These are phyloP conservation scores for Paramecium sonneborni DNA, from an alignment of 73 alveolate species.

Conservation along the genomic window DNA sequence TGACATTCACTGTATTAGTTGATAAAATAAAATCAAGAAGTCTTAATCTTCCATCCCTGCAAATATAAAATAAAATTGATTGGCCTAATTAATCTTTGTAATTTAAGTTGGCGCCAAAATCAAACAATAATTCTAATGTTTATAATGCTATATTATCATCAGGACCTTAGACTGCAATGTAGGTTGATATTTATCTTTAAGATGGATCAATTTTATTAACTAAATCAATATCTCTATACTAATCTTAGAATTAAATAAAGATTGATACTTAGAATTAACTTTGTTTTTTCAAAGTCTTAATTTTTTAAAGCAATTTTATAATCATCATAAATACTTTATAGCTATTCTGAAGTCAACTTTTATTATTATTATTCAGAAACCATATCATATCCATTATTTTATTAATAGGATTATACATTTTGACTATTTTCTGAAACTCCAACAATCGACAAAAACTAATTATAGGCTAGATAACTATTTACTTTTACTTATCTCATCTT, in stretches of 20 bases:
- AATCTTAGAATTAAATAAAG: background rate
- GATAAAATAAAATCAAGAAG: conserved; percentile 25
- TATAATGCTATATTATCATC: conserved; percentile 36
- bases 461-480: background rate
- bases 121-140: conserved; percentile 45
- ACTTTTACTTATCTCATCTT: conserved; percentile 21
- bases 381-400: background rate
- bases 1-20: background rate
- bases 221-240: conserved; percentile 24
- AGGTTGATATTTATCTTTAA: conserved; percentile 58
- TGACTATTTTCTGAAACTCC: background rate
- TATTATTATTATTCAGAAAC: background rate
- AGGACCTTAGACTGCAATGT: conserved; percentile 44
- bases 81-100: conserved; percentile 54
- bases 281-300: background rate
- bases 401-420: background rate
- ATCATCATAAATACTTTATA: conserved; percentile 24
- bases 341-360: background rate
- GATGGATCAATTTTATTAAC: conserved; percentile 57
- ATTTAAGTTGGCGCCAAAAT: conserved; percentile 58
- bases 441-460: conserved; percentile 29
- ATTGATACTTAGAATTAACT: background rate
- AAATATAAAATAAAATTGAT: conserved; percentile 55
- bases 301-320: conserved; percentile 5
- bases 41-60: conserved; percentile 65